phyloP scores from a whole-genome alignment of 2,329 filamentous ascomycete genomes.

The Fusarium papillatum region DNA sequence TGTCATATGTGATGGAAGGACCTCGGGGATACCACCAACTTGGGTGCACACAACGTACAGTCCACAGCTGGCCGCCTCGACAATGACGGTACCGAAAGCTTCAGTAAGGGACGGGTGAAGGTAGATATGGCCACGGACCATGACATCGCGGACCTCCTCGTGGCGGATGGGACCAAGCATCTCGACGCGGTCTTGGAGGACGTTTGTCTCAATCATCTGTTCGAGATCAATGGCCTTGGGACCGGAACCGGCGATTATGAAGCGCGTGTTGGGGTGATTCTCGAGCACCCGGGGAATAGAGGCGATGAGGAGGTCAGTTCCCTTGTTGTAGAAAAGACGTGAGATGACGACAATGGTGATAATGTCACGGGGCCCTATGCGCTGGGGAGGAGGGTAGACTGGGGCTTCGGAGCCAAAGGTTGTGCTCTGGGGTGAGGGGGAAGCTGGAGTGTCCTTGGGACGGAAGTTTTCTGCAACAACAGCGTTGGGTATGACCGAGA shows the following conservation, averaged over 20 bases:
- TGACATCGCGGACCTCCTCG: constrained; percentile 96
- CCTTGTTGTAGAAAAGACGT: constrained; percentile 98
- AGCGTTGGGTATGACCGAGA: constrained; percentile 97
- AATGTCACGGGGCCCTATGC: constrained; percentile 84
- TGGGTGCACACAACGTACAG: constrained; percentile 97
- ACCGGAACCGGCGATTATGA: constrained; percentile 95
- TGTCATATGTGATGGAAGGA: constrained; percentile 96
- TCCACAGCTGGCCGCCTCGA: constrained; percentile 96
- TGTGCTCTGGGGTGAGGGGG: constrained; percentile 45
- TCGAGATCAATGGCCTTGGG: constrained; percentile 98
- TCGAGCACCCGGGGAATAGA: constrained; percentile 94
- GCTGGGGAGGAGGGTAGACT: constrained; percentile 67
- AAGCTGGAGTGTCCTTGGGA: constrained; percentile 64
- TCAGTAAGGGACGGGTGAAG: constrained; percentile 96
- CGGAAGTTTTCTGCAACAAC: constrained; percentile 97
- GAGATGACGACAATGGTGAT: constrained; percentile 99
- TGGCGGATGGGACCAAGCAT: constrained; percentile 94
- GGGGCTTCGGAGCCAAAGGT: constrained; percentile 54
- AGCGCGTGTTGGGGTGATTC: constrained; percentile 91
- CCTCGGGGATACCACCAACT: constrained; percentile 96
- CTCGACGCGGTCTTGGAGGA: constrained; percentile 93
- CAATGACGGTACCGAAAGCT: constrained; percentile 97
- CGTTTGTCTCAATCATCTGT: constrained; percentile 97
- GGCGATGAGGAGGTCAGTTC: constrained; percentile 95
- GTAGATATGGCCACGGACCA: constrained; percentile 97